These are phyloP conservation scores for Melanomma pulvis-pyrius DNA, from an alignment of 495 filamentous ascomycete genomes.

Conservation along the genomic window DNA sequence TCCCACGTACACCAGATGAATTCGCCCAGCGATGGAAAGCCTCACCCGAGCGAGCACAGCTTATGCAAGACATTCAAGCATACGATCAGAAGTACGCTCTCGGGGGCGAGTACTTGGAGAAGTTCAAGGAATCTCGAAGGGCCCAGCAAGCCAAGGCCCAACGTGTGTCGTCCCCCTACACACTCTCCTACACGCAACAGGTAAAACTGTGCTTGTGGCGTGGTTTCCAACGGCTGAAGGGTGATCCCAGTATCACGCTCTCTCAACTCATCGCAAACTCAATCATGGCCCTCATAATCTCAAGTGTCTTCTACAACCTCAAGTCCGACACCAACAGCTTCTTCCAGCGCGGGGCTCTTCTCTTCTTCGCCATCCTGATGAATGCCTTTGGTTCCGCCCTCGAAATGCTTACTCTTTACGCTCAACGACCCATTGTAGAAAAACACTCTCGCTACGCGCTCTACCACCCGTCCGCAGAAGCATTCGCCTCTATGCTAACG, in stretches of 20 bases:
- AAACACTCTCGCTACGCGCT: conserved; percentile 90
- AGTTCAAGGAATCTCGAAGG: conserved; percentile 68
- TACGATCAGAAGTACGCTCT: conserved; percentile 67
- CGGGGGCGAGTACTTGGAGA: conserved; percentile 64
- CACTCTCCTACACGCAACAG: conserved; percentile 72
- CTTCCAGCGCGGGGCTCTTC: conserved; percentile 75
- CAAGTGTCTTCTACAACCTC: conserved; percentile 81
- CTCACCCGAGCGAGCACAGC: conserved; percentile 65
- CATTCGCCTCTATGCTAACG: conserved; percentile 77
- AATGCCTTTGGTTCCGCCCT: conserved; percentile 80
- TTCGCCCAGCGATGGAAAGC: conserved; percentile 74
- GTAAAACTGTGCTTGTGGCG: conserved; percentile 72
- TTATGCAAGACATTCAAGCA: conserved; percentile 70
- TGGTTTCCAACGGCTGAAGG: conserved; percentile 69
- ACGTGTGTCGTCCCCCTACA: conserved; percentile 72
- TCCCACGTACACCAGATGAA: conserved; percentile 71
- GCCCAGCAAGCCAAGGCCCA: conserved; percentile 68
- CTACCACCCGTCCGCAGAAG: conserved; percentile 88
- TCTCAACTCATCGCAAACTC: conserved; percentile 72
- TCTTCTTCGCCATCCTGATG: conserved; percentile 87
- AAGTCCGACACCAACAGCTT: conserved; percentile 65
- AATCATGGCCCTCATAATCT: conserved; percentile 75
- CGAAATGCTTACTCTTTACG: conserved; percentile 83
- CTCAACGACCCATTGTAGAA: conserved; percentile 89
- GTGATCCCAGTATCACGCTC: conserved; percentile 72